Evolutionary conservation across 169 alveolate genomes (phyloP), one percentile per base, ranked within the genome.

Genomic region (Eimeria brunetti): DNA sequence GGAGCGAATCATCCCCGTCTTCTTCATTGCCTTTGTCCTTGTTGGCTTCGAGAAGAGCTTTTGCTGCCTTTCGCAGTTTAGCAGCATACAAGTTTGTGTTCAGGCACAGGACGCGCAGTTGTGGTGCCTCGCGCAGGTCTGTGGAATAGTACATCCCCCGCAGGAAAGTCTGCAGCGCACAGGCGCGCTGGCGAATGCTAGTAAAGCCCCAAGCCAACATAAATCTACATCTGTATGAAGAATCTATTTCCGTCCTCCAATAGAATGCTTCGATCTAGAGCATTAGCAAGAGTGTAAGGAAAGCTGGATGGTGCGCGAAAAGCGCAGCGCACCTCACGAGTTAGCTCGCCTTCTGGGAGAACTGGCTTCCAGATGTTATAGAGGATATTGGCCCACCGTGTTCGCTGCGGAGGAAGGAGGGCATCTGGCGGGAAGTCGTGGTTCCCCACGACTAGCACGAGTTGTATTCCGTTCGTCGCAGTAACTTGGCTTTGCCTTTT

Each of bases 131-230:
- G n/a, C 44, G 22, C 88, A 78, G 44, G 64, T n/a, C 24, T 30
- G 88, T 78, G n/a, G 88, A 44, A 30, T 78, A 78, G 30, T 78
- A 78, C 88, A 78, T 78, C 12, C 88, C 88, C 27, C 88, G 88
- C 14, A 78, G 64, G 88, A 78, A 78, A 6, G 64, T 78, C 88
- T 78, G 88, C 41, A 49, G 64, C 64, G 44, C 88, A 78, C 83
- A 73, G 22, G 30, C 33, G 83, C 14, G 0, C 18, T 38, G 33
- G 30, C 36, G 53, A 73, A 16, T 20, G 56, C 83, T 1, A 73
- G 16, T 73, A 36, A 73, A n/a, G 83, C 56, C 2, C 56, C 14
- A 14, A 73, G 44, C 24, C 12, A 73, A 18, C 56, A 20, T 38
- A 73, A 38, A 2, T 53, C 27, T 38, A 16, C 53, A 36, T 9